phyloP scores from a whole-genome alignment of 768 basidiomycete genomes.

The Candolleomyces eurysporus region DNA sequence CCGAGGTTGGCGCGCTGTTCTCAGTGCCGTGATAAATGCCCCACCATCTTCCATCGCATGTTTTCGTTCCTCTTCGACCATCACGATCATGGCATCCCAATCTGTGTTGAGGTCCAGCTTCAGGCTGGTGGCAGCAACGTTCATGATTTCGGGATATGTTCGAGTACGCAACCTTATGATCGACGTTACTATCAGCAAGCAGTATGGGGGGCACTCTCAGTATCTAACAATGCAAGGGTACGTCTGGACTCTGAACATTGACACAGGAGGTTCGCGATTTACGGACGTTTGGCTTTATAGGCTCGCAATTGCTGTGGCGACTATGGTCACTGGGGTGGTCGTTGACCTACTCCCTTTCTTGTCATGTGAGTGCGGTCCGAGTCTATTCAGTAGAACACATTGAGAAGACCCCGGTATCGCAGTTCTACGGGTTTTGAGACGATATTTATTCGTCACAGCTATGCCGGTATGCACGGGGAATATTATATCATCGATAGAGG shows the following conservation, averaged over 20 bases:
- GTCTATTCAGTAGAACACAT: not conserved
- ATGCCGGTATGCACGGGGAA: conserved; percentile 50
- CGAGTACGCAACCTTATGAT: conserved; percentile 25
- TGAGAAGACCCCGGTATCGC: not conserved
- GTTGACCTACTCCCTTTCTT: conserved; percentile 30
- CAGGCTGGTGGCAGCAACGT: conserved; percentile 19
- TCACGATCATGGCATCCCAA: not conserved
- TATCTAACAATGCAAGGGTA: conserved; percentile 82
- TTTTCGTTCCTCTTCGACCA: not conserved
- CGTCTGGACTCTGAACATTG: conserved; percentile 12
- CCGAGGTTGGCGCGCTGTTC: no score
- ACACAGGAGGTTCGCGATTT: not conserved
- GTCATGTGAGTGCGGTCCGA: conserved; percentile 20
- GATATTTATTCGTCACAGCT: conserved; percentile 58
- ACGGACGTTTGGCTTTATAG: conserved; percentile 18
- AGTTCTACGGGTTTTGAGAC: conserved; percentile 48
- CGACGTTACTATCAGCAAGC: conserved; percentile 32
- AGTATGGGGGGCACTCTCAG: conserved; percentile 66
- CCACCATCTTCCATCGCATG: not conserved
- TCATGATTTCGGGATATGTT: conserved; percentile 37
- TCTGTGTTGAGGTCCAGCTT: conserved; percentile 1
- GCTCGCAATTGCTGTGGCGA: conserved; percentile 33
- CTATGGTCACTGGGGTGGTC: conserved; percentile 33
- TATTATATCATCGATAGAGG: no score
- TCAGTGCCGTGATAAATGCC: no score